Conservation (phyloP, 768 basidiomycete genomes). For the Tremella mesenterica region DNA sequence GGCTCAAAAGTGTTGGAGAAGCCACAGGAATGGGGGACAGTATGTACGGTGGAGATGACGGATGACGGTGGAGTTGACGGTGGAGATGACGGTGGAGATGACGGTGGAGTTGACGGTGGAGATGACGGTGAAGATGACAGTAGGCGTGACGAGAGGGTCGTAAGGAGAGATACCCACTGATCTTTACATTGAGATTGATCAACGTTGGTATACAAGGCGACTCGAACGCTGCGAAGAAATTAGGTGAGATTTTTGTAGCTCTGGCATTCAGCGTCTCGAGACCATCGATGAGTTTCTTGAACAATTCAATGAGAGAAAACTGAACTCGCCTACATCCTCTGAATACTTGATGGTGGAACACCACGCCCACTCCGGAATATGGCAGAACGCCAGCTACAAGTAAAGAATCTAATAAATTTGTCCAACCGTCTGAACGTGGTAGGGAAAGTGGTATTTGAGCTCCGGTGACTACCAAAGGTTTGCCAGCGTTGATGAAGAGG, state of each 20-base stretch:
- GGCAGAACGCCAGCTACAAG: slow-evolving; percentile 26
- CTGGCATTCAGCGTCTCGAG: slow-evolving; percentile 4
- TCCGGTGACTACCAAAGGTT: slow-evolving; percentile 36
- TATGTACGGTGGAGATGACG: too few relatives aligned
- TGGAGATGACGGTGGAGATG: neutral
- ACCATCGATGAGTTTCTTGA: neutral
- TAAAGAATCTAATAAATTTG: slow-evolving; percentile 33
- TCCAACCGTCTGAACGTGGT: slow-evolving; percentile 37
- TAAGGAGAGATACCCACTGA: slow-evolving; percentile 24
- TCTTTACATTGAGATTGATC: slow-evolving; percentile 37
- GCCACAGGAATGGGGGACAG: too few relatives aligned
- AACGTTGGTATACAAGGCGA: slow-evolving; percentile 30
- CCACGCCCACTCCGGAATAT: slow-evolving; percentile 35
- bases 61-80: neutral
- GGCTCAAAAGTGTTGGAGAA: too few relatives aligned
- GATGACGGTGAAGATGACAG: neutral
- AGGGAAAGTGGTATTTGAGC: slow-evolving; percentile 34
- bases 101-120: neutral
- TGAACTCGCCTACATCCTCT: slow-evolving; percentile 22
- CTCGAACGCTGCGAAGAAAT: slow-evolving; percentile 30
- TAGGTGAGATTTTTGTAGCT: slow-evolving; percentile 34
- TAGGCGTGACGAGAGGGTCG: neutral
- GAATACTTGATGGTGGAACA: slow-evolving; percentile 35
- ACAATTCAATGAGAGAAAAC: neutral
- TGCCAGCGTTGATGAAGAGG: slow-evolving; percentile 30